These are phyloP conservation scores for Buxus sempervirens DNA, from an alignment of 164 flowering plant species.

Conservation along the genomic window DNA sequence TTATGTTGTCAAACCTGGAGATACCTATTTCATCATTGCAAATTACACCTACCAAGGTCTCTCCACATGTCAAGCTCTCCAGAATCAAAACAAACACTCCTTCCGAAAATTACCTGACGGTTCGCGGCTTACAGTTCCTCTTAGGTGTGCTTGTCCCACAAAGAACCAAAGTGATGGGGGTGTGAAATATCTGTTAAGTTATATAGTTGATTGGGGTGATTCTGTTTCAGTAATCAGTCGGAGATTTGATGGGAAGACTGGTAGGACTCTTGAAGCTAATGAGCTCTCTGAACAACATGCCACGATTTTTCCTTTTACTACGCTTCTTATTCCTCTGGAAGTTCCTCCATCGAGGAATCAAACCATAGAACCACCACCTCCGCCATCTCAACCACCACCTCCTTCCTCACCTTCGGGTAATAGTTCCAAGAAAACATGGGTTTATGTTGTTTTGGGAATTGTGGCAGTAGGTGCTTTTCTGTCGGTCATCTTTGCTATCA, in stretches of 20 bases:
- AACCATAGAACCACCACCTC: conserved; percentile 31
- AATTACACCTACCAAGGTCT: conserved; percentile 62
- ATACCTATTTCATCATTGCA: conserved; percentile 38
- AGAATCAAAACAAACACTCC: conserved; percentile 23
- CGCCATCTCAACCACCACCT: conserved; percentile 24
- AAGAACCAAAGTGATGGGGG: conserved; percentile 44
- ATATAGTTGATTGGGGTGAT: conserved; percentile 37
- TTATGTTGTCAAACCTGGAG: conserved; percentile 23
- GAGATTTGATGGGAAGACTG: conserved; percentile 38
- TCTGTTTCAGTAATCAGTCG: conserved; percentile 28
- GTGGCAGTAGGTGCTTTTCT: conserved; percentile 28
- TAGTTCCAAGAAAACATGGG: conserved; percentile 40
- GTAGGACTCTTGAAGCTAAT: conserved; percentile 51
- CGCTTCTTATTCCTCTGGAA: conserved; percentile 62
- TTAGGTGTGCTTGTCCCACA: conserved; percentile 88
- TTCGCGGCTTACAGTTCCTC: conserved; percentile 44
- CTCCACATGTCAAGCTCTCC: conserved; percentile 66
- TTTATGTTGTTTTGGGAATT: conserved; percentile 42
- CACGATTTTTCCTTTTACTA: conserved; percentile 48
- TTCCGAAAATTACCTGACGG: conserved; percentile 26
- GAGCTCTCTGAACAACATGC: conserved; percentile 26
- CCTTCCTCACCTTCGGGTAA: conserved; percentile 14
- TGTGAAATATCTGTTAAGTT: conserved; percentile 49
- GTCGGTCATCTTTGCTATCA: conserved; percentile 10
- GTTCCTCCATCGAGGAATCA: conserved; percentile 41